A percentile compares a stretch with the other conserved stretches of the same genome.
phyloP scores from a whole-genome alignment of 305 asterid genomes.

The Solanum hybrid region DNA sequence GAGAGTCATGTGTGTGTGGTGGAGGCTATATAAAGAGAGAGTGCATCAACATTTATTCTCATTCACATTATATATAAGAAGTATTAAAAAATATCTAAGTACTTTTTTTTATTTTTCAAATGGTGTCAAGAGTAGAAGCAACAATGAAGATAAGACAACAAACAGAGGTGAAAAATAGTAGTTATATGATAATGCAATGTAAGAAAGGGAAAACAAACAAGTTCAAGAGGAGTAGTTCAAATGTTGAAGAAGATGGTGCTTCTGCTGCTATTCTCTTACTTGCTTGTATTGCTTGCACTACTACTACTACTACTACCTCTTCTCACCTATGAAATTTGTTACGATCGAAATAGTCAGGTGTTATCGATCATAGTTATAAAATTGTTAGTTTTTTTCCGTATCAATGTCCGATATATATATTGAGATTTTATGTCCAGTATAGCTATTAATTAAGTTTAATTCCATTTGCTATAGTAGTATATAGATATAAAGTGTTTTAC shows the following conservation, averaged over 20 bases:
- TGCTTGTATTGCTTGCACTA: constrained; percentile 58
- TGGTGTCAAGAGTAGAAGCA: constrained; percentile 53
- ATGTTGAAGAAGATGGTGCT: constrained; percentile 63
- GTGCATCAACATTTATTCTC: background rate
- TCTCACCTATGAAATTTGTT: background rate
- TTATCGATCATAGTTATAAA: background rate
- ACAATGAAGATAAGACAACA: constrained; percentile 23
- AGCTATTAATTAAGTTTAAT: background rate
- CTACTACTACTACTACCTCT: constrained; percentile 11
- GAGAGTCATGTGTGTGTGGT: background rate
- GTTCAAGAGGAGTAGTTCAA: constrained; percentile 62
- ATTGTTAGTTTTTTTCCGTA: background rate
- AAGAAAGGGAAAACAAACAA: constrained; percentile 49
- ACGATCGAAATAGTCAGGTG: background rate
- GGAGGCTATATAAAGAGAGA: background rate
- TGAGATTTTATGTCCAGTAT: background rate
- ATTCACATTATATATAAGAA: constrained; percentile 1
- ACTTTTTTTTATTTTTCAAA: background rate
- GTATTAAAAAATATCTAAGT: background rate
- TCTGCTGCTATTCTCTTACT: constrained; percentile 67
- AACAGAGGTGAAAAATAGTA: background rate
- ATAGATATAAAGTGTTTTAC: background rate
- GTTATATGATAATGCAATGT: constrained; percentile 23
- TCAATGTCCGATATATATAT: background rate
- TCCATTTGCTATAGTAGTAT: background rate